Evolutionary conservation across 768 basidiomycete species (phyloP), one percentile per base, ranked within the genome.

Genomic region (Russula dissimulans): DNA sequence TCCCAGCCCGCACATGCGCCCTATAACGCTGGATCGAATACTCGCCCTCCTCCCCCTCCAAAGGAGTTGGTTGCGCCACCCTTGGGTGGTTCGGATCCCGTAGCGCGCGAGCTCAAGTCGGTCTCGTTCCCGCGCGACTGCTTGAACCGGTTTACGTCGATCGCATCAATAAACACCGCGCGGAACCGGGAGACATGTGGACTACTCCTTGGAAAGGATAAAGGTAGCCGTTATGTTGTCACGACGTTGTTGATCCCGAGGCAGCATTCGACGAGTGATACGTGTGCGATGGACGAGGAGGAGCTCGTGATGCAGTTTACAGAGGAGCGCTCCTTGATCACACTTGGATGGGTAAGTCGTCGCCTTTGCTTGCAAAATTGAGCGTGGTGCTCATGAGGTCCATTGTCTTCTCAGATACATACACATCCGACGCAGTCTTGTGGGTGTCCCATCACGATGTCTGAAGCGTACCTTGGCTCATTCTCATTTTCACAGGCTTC

Each of bases 261-360:
- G 71, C 93, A 95, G 68, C 85, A 84, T 59, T 86, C 89, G 60
- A 91, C 91, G 63, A 84, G 86, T 59, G 91, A 95, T 74, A 91
- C 91, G n/a, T 95, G 93, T 71, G 84, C 85, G 36, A 95, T 93
- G 87, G 86, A 91, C 55, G 85, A 88, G 69, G 93, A 95, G 67
- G 92, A 95, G 69, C 74, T 91, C 48, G 89, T 93, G 7, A 73
- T 93, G 72, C 81, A 83, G 66, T 91, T 95, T 69, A 91, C 90
- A 65, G 89, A 92, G 69, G 83, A 86, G 68, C 75, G 88, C 63
- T 82, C 80, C 65, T 71, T 95, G 67, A 86, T 95, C 52, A 93
- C 92, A 7, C 80, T 95, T 49, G 94, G 93, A 61, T 97, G 93
- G 93, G 91, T 94, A 65, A 64, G 85, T 75, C 7, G 34, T 67